These are phyloP conservation scores for Penicillium ochrochloron DNA, from an alignment of 495 filamentous ascomycete species.

Conservation along the genomic window DNA sequence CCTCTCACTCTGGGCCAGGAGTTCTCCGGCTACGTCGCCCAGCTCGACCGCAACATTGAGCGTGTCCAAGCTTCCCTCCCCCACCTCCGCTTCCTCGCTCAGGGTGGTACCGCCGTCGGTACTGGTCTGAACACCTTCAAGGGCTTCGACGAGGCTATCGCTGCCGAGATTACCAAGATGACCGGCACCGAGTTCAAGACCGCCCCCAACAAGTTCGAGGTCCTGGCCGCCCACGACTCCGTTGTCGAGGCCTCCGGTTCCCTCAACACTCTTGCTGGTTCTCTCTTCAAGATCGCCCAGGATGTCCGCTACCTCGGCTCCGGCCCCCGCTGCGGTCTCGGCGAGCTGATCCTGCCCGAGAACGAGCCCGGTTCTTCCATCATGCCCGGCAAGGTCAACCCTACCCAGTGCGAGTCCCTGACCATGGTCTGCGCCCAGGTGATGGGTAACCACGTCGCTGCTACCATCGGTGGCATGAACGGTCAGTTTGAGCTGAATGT, in stretches of 20 bases:
- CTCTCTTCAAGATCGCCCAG: constrained; percentile 97
- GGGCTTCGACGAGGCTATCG: constrained; percentile 93
- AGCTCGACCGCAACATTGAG: constrained; percentile 88
- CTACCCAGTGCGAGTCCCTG: constrained; percentile 95
- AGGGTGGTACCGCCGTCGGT: constrained; percentile 96
- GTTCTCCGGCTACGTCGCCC: constrained; percentile 96
- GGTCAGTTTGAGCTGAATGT: constrained; percentile 99
- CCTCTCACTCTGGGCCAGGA: constrained; percentile 96
- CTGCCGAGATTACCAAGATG: constrained; percentile 86
- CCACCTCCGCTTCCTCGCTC: constrained; percentile 83
- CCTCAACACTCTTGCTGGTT: constrained; percentile 89
- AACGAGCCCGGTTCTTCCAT: constrained; percentile 97
- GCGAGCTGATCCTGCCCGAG: constrained; percentile 89
- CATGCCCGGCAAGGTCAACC: constrained; percentile 99
- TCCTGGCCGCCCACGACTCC: constrained; percentile 95
- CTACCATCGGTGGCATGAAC: constrained; percentile 92
- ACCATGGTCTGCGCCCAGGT: constrained; percentile 98
- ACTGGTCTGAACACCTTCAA: constrained; percentile 97
- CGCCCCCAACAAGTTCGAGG: constrained; percentile 98
- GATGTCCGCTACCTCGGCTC: constrained; percentile 97
- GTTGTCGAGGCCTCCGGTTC: constrained; percentile 91
- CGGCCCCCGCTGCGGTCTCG: constrained; percentile 92
- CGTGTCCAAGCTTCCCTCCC: constrained; percentile 83
- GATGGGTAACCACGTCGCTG: constrained; percentile 93
- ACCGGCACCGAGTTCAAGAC: constrained; percentile 93